A percentile compares a stretch with the other conserved stretches of the same genome.
These are phyloP conservation scores for Geotrichum europaeum DNA, from an alignment of 1,139 yeast genomes.

Conservation along the genomic window DNA sequence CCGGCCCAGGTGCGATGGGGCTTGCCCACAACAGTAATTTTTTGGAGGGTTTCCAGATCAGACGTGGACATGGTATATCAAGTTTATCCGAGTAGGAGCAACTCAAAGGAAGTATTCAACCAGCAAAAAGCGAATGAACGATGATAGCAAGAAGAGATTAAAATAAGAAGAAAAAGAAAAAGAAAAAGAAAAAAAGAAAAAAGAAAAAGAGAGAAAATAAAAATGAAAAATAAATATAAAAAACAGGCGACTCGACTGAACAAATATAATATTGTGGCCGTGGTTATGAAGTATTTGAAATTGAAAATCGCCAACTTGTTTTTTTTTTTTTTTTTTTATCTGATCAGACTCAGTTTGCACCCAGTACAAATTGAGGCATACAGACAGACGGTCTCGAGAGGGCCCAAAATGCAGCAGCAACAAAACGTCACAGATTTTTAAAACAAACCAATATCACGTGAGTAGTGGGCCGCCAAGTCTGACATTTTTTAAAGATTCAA, in stretches of 20 bases:
- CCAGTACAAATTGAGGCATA: not conserved
- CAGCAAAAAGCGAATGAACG: not conserved
- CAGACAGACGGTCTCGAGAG: not conserved
- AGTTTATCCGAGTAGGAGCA: not conserved
- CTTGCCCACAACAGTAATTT: constrained; percentile 20
- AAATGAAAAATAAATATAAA: not conserved
- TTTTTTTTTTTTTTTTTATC: not conserved
- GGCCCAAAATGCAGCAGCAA: not conserved
- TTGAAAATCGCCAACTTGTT: not conserved
- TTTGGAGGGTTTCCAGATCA: constrained; percentile 34
- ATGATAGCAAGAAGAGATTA: not conserved
- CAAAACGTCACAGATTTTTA: not conserved
- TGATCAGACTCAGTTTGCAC: not conserved
- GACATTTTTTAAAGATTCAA: not conserved
- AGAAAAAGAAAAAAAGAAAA: not conserved
- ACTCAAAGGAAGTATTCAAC: not conserved
- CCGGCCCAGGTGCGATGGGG: constrained; percentile 84
- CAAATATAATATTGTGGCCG: not conserved
- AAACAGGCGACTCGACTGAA: not conserved
- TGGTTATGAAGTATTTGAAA: not conserved
- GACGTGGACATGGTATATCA: not conserved
- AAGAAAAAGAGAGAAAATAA: not conserved
- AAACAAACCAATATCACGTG: not conserved
- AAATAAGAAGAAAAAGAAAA: not conserved
- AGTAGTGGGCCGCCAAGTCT: not conserved